These are phyloP conservation scores for Cyberlindnera amylophila DNA, from an alignment of 805 yeast species.

Conservation along the genomic window DNA sequence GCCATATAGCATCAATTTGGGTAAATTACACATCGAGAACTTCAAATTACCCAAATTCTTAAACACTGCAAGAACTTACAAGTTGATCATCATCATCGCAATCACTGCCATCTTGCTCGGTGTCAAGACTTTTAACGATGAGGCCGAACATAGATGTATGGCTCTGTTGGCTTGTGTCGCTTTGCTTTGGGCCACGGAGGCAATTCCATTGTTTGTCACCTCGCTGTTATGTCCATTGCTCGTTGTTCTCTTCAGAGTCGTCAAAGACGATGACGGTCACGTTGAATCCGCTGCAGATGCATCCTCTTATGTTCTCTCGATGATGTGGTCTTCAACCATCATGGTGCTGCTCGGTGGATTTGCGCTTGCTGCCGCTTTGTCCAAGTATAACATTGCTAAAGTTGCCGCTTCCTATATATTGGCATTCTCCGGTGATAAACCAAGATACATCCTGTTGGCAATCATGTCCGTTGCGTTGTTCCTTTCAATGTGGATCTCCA, in stretches of 20 bases:
- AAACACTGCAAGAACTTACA: conserved; percentile 34
- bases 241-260: conserved; percentile 64
- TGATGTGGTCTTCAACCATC: conserved; percentile 95
- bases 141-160: conserved; percentile 58
- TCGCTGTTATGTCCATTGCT: conserved; percentile 79
- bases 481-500: conserved; percentile 91
- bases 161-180: conserved; percentile 63
- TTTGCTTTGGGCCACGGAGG: conserved; percentile 91
- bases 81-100: conserved; percentile 38
- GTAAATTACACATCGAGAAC: conserved; percentile 27
- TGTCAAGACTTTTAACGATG: conserved; percentile 59
- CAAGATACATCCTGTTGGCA: conserved; percentile 68
- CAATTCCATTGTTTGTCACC: conserved; percentile 90
- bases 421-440: conserved; percentile 77
- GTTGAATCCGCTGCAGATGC: conserved; percentile 66
- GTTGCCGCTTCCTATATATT: conserved; percentile 82
- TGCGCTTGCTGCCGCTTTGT: conserved; percentile 87
- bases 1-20: conserved; percentile 29
- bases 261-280: conserved; percentile 49
- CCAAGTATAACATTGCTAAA: conserved; percentile 86
- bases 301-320: conserved; percentile 58
- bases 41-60: conserved; percentile 38
- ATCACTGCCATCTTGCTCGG: conserved; percentile 53
- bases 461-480: conserved; percentile 84
- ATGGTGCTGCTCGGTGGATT: conserved; percentile 89